Evolutionary conservation across 305 asterid species (phyloP).

Genomic region (Salvia sclarea): DNA sequence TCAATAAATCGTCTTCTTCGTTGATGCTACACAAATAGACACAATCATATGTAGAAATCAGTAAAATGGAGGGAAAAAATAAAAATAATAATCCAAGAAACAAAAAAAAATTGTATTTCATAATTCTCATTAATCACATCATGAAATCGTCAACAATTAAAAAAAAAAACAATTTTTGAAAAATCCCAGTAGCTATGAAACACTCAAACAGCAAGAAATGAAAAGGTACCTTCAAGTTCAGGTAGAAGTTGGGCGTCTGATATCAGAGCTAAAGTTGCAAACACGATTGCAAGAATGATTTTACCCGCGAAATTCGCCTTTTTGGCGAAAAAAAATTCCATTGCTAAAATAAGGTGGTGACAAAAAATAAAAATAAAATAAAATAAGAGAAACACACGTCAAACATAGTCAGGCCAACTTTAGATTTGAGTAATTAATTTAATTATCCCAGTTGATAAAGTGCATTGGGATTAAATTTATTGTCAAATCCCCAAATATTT

Average conservation of each 20-base stretch:
- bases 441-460: too few relatives aligned
- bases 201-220: neutral
- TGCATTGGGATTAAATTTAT: too few relatives aligned
- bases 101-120: neutral
- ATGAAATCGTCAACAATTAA: too few relatives aligned
- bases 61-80: neutral
- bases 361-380: neutral
- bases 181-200: neutral
- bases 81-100: neutral
- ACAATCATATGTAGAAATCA: neutral
- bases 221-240: slow-evolving; percentile 49
- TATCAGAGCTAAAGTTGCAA: slow-evolving; percentile 30
- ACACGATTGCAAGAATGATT: slow-evolving; percentile 24
- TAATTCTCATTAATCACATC: too few relatives aligned
- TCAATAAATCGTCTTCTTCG: neutral
- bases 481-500: too few relatives aligned
- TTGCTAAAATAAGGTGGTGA: neutral
- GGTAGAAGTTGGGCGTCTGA: slow-evolving; percentile 55
- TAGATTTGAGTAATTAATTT: neutral
- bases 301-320: slow-evolving; percentile 22
- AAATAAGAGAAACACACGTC: neutral
- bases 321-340: slow-evolving; percentile 25
- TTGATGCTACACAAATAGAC: neutral
- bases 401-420: neutral
- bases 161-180: neutral